These are phyloP conservation scores for Taxawa tesnikishii DNA, from an alignment of 2,329 filamentous ascomycete genomes.

Conservation along the genomic window DNA sequence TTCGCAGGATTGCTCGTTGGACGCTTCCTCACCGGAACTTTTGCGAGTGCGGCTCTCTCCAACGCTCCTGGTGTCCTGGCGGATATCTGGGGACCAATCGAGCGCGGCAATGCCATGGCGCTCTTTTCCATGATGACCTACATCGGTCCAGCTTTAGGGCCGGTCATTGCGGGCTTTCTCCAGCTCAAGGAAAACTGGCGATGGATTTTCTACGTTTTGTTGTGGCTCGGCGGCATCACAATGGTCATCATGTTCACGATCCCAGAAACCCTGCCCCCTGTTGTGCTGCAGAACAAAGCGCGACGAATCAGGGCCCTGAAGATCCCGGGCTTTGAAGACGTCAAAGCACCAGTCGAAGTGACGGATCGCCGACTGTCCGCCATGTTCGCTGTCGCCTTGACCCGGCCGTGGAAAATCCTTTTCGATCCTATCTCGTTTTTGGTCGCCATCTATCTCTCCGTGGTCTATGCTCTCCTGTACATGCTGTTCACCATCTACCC, in stretches of 20 bases:
- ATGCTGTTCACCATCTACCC: conserved; percentile 49
- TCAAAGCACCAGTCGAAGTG: conserved; percentile 38
- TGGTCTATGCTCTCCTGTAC: conserved; percentile 42
- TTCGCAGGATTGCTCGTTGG: conserved; percentile 41
- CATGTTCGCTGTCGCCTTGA: conserved; percentile 41
- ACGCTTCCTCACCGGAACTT: conserved; percentile 43
- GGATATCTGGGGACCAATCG: conserved; percentile 13
- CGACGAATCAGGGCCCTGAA: conserved; percentile 35
- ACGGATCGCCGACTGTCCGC: conserved; percentile 28
- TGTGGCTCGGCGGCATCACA: conserved; percentile 25
- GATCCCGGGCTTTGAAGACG: conserved; percentile 39
- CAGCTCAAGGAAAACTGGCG: conserved; percentile 38
- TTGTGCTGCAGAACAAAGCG: conserved; percentile 42
- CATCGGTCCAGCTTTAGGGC: conserved; percentile 40
- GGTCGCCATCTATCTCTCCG: conserved; percentile 39
- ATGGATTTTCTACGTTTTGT: conserved; percentile 32
- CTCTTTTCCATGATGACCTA: conserved; percentile 42
- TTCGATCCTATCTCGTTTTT: conserved; percentile 42
- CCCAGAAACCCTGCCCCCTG: conserved; percentile 43
- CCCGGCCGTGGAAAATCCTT: conserved; percentile 41
- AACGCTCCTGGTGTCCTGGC: conserved; percentile 39
- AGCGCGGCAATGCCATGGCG: conserved; percentile 41
- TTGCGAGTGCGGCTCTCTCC: conserved; percentile 35
- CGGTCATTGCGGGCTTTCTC: conserved; percentile 45
- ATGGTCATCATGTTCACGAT: conserved; percentile 41